Base-by-base conservation (phyloP, 768 basidiomycete genomes). In the Panus rudis region DNA sequence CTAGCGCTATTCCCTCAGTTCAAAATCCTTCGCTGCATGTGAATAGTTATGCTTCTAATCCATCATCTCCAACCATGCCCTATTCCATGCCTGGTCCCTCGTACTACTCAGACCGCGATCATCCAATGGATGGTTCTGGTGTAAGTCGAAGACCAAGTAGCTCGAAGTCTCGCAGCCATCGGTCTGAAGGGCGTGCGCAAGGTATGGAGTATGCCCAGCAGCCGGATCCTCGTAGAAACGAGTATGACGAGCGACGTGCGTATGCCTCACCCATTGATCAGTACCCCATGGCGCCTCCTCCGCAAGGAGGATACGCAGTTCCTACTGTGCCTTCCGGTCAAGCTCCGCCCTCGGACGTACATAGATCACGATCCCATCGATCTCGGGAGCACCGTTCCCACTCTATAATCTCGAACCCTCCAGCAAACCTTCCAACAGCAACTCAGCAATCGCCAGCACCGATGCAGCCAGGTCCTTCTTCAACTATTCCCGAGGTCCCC, bases 281-380 rank as follows among this genome's bases (percentile, higher is more conserved):
- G n/a, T n/a, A n/a, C n/a, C n/a, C n/a, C n/a, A n/a, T n/a, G n/a
- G n/a, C n/a, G n/a, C n/a, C n/a, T n/a, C n/a, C n/a, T n/a, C n/a
- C n/a, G n/a, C n/a, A n/a, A n/a, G n/a, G n/a, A n/a, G n/a, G n/a
- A n/a, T n/a, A n/a, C n/a, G n/a, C n/a, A n/a, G n/a, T n/a, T n/a
- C n/a, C n/a, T n/a, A n/a, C n/a, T n/a, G n/a, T n/a, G n/a, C n/a
- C n/a, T n/a, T n/a, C n/a, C n/a, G n/a, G n/a, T n/a, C n/a, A n/a
- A n/a, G n/a, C 40, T 39, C 17, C 24, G 44, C 11, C 28, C 34
- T 22, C 14, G 14, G 17, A 23, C 37, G 16, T 45, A 39, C 38
- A 20, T 31, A 16, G 13, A 39, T 24, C 21, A 6, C 38, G 26
- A 12, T 20, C 38, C 38, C n/a, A 14, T 39, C 13, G 10, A 10